Conservation (phyloP, 306 rosid genomes). For the Citrullus amarus region DNA sequence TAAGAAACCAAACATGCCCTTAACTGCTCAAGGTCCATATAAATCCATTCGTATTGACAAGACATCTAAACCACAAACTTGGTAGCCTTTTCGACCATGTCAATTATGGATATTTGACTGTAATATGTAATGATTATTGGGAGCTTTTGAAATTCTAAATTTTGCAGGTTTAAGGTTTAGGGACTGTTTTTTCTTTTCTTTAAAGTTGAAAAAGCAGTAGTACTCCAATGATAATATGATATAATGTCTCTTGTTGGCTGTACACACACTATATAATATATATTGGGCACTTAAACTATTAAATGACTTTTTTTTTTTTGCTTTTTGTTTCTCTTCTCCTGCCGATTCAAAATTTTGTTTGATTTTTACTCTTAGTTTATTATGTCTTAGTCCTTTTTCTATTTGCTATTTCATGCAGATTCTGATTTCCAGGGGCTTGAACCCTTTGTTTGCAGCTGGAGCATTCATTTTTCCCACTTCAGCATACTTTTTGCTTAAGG, state of each 20-base stretch:
- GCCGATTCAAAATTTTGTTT: background rate
- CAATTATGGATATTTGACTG: background rate
- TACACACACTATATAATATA: background rate
- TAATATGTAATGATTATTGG: background rate
- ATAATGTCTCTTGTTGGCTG: background rate
- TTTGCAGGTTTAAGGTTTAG: background rate
- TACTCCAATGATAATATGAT: background rate
- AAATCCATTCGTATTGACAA: background rate
- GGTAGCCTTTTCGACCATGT: background rate
- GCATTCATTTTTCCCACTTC: slow-evolving; percentile 83
- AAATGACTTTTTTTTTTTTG: background rate
- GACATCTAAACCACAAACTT: background rate
- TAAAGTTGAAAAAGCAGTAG: background rate
- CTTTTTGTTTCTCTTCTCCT: background rate
- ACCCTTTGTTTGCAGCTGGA: slow-evolving; percentile 73
- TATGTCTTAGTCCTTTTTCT: slow-evolving; percentile 9
- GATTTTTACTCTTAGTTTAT: slow-evolving; percentile 1
- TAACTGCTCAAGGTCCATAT: background rate
- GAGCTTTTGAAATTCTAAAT: background rate
- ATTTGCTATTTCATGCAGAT: slow-evolving; percentile 47
- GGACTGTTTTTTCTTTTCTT: background rate
- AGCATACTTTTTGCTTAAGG: slow-evolving; percentile 76
- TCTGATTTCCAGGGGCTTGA: slow-evolving; percentile 53
- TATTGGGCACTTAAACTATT: background rate
- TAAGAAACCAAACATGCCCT: background rate